Conservation (phyloP, 768 basidiomycete genomes). For the Termitomyces sp. region DNA sequence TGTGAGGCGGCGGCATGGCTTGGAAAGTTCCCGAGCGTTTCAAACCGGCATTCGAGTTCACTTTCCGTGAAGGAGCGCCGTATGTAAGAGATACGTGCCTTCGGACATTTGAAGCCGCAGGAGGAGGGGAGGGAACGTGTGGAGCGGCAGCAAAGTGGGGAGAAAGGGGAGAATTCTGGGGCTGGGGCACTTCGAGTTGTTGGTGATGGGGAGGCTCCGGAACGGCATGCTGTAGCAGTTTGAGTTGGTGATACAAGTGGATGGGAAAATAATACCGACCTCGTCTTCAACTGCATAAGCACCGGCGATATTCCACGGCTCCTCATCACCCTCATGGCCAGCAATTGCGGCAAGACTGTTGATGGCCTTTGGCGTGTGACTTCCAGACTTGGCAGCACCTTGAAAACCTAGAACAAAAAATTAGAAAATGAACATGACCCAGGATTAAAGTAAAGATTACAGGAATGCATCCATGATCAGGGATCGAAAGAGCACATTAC, state of each 20-base stretch:
- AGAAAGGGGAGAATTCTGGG: slow-evolving; percentile 55
- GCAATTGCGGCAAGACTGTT: slow-evolving; percentile 85
- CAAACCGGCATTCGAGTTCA: slow-evolving; percentile 42
- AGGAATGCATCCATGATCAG: slow-evolving; percentile 19
- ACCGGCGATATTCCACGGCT: slow-evolving; percentile 76
- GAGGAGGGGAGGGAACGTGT: slow-evolving; percentile 66
- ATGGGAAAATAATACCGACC: slow-evolving; percentile 32
- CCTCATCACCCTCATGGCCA: slow-evolving; percentile 85
- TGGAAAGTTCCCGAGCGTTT: slow-evolving; percentile 78
- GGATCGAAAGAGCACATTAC: slow-evolving; percentile 15
- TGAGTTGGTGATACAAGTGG: neutral
- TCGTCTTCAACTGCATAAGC: slow-evolving; percentile 62
- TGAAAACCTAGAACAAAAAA: slow-evolving; percentile 43
- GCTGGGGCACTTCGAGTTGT: slow-evolving; percentile 48
- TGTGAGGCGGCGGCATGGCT: slow-evolving; percentile 32
- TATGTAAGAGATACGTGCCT: slow-evolving; percentile 80
- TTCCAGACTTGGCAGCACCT: slow-evolving; percentile 52
- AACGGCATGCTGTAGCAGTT: slow-evolving; percentile 20
- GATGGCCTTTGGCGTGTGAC: slow-evolving; percentile 64
- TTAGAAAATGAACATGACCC: slow-evolving; percentile 7
- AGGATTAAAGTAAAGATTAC: slow-evolving; percentile 16
- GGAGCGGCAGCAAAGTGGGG: slow-evolving; percentile 52
- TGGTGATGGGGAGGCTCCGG: slow-evolving; percentile 36
- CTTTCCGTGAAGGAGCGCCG: slow-evolving; percentile 55
- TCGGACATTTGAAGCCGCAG: slow-evolving; percentile 67